These are phyloP conservation scores for Onygenales sp. DNA, from an alignment of 2,329 filamentous ascomycete species.

Conservation along the genomic window DNA sequence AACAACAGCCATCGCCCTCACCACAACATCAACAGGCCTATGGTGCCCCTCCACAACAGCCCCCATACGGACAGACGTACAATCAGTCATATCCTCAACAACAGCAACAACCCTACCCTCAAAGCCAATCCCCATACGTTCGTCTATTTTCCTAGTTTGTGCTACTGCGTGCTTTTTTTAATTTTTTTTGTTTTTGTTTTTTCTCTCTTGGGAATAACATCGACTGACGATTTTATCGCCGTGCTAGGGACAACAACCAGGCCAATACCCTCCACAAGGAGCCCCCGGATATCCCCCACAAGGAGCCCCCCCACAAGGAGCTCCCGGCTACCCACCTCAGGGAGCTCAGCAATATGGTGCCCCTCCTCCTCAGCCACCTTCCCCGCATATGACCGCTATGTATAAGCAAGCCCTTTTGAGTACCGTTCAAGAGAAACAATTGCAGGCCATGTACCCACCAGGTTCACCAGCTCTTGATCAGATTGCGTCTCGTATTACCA, in stretches of 20 bases:
- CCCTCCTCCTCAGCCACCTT: conserved; percentile 25
- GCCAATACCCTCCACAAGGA: conserved; percentile 23
- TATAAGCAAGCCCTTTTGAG: conserved; percentile 49
- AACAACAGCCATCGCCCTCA: conserved; percentile 19
- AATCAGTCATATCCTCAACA: conserved; percentile 25
- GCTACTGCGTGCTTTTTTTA: not conserved
- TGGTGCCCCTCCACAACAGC: conserved; percentile 20
- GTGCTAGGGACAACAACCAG: conserved; percentile 10
- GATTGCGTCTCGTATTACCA: conserved; percentile 40
- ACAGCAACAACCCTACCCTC: conserved; percentile 20
- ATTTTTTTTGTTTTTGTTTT: not conserved
- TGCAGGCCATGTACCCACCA: conserved; percentile 51
- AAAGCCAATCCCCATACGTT: conserved; percentile 11
- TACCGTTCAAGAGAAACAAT: conserved; percentile 51
- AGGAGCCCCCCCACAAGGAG: conserved; percentile 24
- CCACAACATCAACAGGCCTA: conserved; percentile 27
- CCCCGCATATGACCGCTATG: conserved; percentile 41
- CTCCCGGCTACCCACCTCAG: conserved; percentile 19
- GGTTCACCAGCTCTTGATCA: conserved; percentile 42
- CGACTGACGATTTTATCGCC: conserved; percentile 2
- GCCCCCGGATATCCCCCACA: conserved; percentile 25
- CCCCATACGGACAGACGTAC: conserved; percentile 22
- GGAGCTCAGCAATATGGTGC: conserved; percentile 20
- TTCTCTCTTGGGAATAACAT: not conserved
- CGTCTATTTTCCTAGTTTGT: conserved; percentile 9